These are phyloP conservation scores for Arctium minus DNA, from an alignment of 129 eudicot species.

Conservation along the genomic window DNA sequence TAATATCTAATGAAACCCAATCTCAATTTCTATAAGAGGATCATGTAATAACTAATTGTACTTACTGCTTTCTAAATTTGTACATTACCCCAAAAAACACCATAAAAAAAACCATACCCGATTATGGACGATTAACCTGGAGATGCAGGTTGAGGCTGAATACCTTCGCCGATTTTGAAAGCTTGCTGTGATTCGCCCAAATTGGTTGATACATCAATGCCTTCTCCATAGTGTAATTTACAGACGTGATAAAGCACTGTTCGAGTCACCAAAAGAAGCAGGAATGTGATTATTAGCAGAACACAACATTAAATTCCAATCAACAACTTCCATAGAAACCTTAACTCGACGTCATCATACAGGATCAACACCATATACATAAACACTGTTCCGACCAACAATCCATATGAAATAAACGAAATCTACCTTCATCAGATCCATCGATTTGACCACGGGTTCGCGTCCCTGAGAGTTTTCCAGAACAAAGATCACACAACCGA, in stretches of 20 bases:
- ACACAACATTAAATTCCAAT: background rate
- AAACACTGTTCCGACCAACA: background rate
- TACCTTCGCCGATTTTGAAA: background rate
- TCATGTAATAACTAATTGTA: background rate
- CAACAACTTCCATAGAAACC: background rate
- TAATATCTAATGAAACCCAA: background rate
- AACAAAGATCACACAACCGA: constrained; percentile 18
- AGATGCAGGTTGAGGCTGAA: background rate
- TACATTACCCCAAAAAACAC: background rate
- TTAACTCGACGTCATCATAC: background rate
- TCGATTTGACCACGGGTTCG: constrained; percentile 5
- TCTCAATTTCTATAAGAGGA: background rate
- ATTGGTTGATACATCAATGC: background rate
- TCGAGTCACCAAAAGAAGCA: background rate
- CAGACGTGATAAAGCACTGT: background rate
- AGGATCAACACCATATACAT: background rate
- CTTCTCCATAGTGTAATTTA: background rate
- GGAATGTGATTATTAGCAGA: background rate
- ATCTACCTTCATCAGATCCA: constrained; percentile 4
- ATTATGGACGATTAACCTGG: background rate
- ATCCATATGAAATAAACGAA: background rate
- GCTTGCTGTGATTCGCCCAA: background rate
- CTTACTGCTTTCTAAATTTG: background rate
- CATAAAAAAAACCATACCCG: background rate
- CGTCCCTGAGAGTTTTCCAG: constrained; percentile 17